These are phyloP conservation scores for Castanea mollissima DNA, from an alignment of 306 rosid species.

Conservation along the genomic window DNA sequence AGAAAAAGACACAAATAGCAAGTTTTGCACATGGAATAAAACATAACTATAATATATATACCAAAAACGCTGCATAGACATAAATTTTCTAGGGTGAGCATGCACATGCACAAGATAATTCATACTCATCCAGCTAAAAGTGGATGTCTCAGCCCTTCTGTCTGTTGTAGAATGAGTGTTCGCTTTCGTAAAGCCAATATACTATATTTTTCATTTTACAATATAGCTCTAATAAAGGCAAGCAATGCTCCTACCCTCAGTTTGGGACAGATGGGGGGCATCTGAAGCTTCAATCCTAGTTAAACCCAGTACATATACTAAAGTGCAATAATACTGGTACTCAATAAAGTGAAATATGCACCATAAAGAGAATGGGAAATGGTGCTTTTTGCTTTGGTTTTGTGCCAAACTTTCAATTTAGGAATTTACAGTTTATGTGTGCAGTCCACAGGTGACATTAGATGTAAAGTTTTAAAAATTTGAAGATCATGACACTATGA, in stretches of 20 bases:
- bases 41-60: not conserved
- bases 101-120: not conserved
- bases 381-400: not conserved
- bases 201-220: not conserved
- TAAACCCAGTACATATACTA: not conserved
- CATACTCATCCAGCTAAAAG: not conserved
- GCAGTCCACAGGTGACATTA: no score
- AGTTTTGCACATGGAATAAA: not conserved
- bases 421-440: no score
- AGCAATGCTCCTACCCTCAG: not conserved
- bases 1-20: not conserved
- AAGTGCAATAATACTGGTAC: not conserved
- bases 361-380: not conserved
- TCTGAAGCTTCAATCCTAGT: not conserved
- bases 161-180: not conserved
- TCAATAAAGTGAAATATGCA: not conserved
- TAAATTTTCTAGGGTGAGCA: not conserved
- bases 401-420: not conserved
- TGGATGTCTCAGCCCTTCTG: not conserved
- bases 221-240: not conserved
- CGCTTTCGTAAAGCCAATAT: not conserved
- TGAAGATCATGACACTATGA: not conserved
- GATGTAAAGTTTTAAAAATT: not conserved
- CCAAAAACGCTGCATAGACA: not conserved
- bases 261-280: not conserved